Conservation (phyloP, 75 land plant genomes). For the Adiantum capillusveneris region DNA sequence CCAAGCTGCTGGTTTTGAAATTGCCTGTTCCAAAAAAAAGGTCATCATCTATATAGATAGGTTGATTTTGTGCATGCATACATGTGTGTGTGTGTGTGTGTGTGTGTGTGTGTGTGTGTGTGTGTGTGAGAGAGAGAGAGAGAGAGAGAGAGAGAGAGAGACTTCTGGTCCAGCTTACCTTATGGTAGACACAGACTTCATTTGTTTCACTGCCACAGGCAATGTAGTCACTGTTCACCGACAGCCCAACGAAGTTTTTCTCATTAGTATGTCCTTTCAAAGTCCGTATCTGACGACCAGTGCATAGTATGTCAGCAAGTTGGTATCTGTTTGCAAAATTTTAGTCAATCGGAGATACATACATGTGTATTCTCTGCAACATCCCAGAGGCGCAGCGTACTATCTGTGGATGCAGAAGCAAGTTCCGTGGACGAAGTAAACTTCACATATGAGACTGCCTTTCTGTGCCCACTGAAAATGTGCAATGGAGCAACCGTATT, state of each 20-base stretch:
- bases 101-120: too few relatives aligned
- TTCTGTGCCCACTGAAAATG: conserved; percentile 79
- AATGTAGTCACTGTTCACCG: conserved; percentile 82
- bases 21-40: conserved; percentile 44
- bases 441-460: conserved; percentile 97
- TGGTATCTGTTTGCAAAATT: neutral
- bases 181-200: conserved; percentile 93
- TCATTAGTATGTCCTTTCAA: conserved; percentile 95
- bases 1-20: conserved; percentile 82
- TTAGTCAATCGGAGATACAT: conserved; percentile 16
- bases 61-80: too few relatives aligned
- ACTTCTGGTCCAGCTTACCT: too few relatives aligned
- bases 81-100: too few relatives aligned
- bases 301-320: neutral
- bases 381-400: conserved; percentile 92
- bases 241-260: conserved; percentile 95
- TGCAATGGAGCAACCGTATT: conserved; percentile 62
- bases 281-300: conserved; percentile 81
- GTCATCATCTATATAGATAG: too few relatives aligned
- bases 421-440: conserved; percentile 83
- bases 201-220: conserved; percentile 99
- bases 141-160: too few relatives aligned
- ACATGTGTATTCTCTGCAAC: conserved; percentile 59
- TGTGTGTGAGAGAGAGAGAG: too few relatives aligned
- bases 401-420: conserved; percentile 97